Evolutionary conservation across 78 protist species (phyloP), one percentile per base, ranked within the genome.

Genomic region (Dictyostelium firmibasis): DNA sequence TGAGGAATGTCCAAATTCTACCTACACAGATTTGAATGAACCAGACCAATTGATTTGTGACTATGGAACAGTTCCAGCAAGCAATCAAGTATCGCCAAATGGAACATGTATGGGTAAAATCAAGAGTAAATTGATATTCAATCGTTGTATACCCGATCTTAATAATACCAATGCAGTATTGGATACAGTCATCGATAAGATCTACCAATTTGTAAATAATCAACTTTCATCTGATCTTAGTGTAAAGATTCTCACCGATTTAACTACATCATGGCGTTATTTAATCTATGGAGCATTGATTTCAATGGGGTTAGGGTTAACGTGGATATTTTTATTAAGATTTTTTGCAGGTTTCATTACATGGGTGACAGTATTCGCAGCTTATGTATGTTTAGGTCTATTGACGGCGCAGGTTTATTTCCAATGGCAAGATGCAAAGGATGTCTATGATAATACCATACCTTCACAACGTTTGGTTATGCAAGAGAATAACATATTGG

Each of bases 321-420:
- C 94, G 2, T 92, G 91, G 95, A 83, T 96, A 10, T 88, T 84
- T 41, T 14, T 96, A 25, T 57, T 96, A 43, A 74, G 95, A 74
- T 79, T 93, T 76, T 89, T 96, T 27, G 97, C 95, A 8, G 97
- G 97, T 64, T 29, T 95, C 33, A 89, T 96, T 2, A 96, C 96
- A 16, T 96, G 97, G 97, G 3, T 82, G 10, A 96, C 96, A 16
- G 91, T 96, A 11, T 20, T 93, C 0, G 84, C 78, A 36, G 85
- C 83, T 3, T 14, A 76, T 13, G 93, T 29, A 4, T 77, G 81
- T 43, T 27, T 87, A n/a, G 93, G 50, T 27, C 31, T 87, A 50
- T 62, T 87, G 23, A 76, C 81, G 4, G 67, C 76, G 0, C 93
- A 87, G 23, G 86, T 87, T 14, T 87, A 87, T 53, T 87, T 53